Conservation (phyloP, 371 early-diverging fungal species). For the Umbelopsis sp. region DNA sequence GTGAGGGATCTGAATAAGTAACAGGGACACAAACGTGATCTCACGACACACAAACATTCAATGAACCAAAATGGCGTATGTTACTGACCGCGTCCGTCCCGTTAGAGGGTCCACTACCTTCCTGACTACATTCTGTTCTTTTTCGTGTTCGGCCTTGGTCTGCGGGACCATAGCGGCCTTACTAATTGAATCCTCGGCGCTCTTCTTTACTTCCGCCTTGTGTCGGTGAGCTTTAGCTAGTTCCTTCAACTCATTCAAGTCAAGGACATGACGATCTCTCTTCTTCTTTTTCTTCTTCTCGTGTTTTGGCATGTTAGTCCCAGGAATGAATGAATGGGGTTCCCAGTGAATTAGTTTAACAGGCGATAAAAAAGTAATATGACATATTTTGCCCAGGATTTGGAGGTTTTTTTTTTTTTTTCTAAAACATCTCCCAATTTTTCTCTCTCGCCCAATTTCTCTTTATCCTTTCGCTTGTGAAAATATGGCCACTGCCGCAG, state of each 20-base stretch:
- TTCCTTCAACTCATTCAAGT: conserved; percentile 25
- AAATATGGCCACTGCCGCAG: background rate
- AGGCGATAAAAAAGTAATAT: too few species aligned
- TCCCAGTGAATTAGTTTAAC: too few species aligned
- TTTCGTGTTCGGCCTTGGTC: conserved; percentile 45
- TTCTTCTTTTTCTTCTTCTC: conserved; percentile 13
- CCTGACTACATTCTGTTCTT: conserved; percentile 37
- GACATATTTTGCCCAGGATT: background rate
- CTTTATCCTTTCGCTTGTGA: background rate
- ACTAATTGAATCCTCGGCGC: conserved; percentile 12
- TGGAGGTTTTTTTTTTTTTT: conserved; percentile 16
- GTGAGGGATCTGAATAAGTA: background rate
- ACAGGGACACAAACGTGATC: background rate
- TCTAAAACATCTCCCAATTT: conserved; percentile 19
- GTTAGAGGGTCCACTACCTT: conserved; percentile 48
- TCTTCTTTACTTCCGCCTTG: conserved; percentile 24
- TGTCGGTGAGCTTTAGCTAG: conserved; percentile 29
- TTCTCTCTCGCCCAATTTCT: background rate
- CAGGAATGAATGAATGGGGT: too few species aligned
- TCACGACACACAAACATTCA: background rate
- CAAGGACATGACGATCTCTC: background rate
- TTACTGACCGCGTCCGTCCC: conserved; percentile 47
- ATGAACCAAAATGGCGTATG: background rate
- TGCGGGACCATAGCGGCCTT: conserved; percentile 38
- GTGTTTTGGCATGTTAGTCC: background rate